Evolutionary conservation across 805 yeast species (phyloP), one percentile per base, ranked within the genome.

Genomic region (Sugiyamaella chiloensis): DNA sequence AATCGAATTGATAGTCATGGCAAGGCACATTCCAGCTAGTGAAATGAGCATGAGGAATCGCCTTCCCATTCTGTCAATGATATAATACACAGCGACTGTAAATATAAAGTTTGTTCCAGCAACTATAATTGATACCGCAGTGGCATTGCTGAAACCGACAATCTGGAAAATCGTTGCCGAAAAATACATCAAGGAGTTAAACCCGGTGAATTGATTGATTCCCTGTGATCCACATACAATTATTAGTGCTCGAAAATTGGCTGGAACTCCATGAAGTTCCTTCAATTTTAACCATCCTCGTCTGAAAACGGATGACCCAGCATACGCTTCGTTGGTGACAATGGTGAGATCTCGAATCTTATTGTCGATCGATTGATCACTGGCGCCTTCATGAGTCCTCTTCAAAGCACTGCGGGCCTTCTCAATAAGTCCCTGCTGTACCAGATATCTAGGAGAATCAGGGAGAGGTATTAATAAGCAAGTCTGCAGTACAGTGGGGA

Each of bases 181-280:
- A 69, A 90, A 91, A 71, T 91, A 91, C 95, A 91, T 87, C 60
- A 91, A 76, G 4, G 97, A 87, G 70, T 91, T 91, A 79, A 91
- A 90, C 56, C 98, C 97, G 14, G 96, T 86, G 60, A 90, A 88
- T 69, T 91, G 99, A 70, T 91, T 97, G 60, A 91, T 85, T 50
- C 95, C 96, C 69, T 91, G 98, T 56, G 89, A 69, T 32, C 93
- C 96, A 72, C 96, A 89, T 6, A 90, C 93, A 60, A 91, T 81
- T 30, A 89, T 71, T 54, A 91, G 75, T 8, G 96, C 97, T 61
- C 98, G 81, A 50, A 87, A 79, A 66, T 91, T 89, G 0, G 95
- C 57, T 3, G 71, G 68, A 3, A 57, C 55, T 4, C 57, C 40
- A 47, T 66, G 65, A n/a, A 67, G 60, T 40, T 61, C 64, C 46